Conservation (phyloP, 495 filamentous ascomycete species). For the Penicillium verhagenii region DNA sequence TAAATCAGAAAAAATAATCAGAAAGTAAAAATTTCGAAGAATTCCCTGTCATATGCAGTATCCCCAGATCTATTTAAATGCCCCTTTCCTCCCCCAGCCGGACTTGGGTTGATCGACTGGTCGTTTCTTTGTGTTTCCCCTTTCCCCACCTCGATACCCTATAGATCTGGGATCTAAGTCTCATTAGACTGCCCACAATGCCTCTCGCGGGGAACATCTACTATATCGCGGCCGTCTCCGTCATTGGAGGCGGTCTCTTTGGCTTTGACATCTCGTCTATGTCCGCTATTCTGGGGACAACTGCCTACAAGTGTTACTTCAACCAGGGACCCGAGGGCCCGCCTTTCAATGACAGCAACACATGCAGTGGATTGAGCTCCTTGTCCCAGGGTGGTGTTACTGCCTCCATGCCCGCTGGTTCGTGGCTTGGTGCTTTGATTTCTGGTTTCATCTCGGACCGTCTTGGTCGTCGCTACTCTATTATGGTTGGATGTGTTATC, state of each 20-base stretch:
- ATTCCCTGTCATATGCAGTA: constrained; percentile 3
- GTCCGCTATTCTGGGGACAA: constrained; percentile 68
- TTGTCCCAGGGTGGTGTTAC: constrained; percentile 60
- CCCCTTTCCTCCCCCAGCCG: background rate
- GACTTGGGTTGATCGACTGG: background rate
- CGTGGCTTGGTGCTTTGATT: constrained; percentile 65
- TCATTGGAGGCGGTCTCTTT: constrained; percentile 80
- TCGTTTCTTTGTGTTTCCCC: background rate
- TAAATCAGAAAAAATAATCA: background rate
- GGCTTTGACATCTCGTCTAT: constrained; percentile 81
- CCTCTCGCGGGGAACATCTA: constrained; percentile 56
- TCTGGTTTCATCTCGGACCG: constrained; percentile 68
- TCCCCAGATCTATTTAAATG: constrained; percentile 7
- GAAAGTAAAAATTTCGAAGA: background rate
- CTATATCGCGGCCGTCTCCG: constrained; percentile 69
- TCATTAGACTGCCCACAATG: constrained; percentile 7
- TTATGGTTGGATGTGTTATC: constrained; percentile 61
- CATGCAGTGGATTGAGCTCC: constrained; percentile 48
- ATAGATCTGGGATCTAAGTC: constrained; percentile 1
- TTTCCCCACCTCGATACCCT: background rate
- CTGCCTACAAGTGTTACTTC: constrained; percentile 62
- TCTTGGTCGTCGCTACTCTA: constrained; percentile 64
- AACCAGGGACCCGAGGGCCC: constrained; percentile 42
- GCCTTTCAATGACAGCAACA: constrained; percentile 18
- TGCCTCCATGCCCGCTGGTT: constrained; percentile 72